Evolutionary conservation across 2,329 filamentous ascomycete species (phyloP).

Genomic region (Rhinocladiella mackenziei): DNA sequence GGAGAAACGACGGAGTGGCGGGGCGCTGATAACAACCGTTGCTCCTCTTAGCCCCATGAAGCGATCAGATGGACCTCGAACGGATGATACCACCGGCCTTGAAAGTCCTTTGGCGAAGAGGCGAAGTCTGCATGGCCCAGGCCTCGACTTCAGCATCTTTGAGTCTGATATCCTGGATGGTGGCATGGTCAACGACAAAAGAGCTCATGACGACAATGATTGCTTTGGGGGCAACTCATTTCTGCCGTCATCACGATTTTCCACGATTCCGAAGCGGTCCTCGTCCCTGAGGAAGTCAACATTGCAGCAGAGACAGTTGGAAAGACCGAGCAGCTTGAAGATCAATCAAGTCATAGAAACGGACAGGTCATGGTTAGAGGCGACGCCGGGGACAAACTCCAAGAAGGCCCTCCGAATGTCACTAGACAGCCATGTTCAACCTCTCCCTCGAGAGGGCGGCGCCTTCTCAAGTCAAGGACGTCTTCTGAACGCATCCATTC

Average conservation of each 20-base stretch:
- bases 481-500: slow-evolving; percentile 53
- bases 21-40: slow-evolving; percentile 49
- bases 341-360: slow-evolving; percentile 32
- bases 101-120: slow-evolving; percentile 89
- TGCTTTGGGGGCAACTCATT: slow-evolving; percentile 32
- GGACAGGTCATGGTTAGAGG: slow-evolving; percentile 44
- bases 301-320: slow-evolving; percentile 74
- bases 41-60: slow-evolving; percentile 72
- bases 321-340: slow-evolving; percentile 49
- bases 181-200: slow-evolving; percentile 31
- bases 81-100: slow-evolving; percentile 76
- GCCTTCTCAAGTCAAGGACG: slow-evolving; percentile 57
- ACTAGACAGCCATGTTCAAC: slow-evolving; percentile 70
- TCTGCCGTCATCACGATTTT: slow-evolving; percentile 44
- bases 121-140: slow-evolving; percentile 76
- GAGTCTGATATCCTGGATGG: slow-evolving; percentile 44
- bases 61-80: slow-evolving; percentile 74
- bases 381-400: slow-evolving; percentile 53
- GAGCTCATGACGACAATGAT: slow-evolving; percentile 31
- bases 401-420: slow-evolving; percentile 68
- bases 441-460: slow-evolving; percentile 60
- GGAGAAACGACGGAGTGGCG: slow-evolving; percentile 49
- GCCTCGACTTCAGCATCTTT: slow-evolving; percentile 69
- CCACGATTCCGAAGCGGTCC: slow-evolving; percentile 61
- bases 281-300: slow-evolving; percentile 82